Conservation (phyloP, 306 rosid species). For the Citrullus colocynthis region DNA sequence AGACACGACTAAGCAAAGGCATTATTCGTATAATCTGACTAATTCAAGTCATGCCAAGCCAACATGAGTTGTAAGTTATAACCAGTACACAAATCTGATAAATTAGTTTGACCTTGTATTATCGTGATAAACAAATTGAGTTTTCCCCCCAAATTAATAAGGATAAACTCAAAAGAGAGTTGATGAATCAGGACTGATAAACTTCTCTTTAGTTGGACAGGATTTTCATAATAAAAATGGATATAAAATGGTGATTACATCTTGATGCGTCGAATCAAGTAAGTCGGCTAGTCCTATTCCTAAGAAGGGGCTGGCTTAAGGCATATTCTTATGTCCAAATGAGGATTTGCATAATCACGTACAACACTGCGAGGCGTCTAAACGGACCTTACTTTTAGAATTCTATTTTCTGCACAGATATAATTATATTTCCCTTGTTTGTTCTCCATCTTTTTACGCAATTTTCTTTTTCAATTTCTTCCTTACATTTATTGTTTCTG, state of each 20-base stretch:
- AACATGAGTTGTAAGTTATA: background rate
- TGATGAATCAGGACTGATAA: background rate
- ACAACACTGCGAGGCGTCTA: background rate
- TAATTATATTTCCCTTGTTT: background rate
- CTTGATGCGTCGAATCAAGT: background rate
- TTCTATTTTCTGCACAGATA: background rate
- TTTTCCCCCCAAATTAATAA: background rate
- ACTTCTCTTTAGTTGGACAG: background rate
- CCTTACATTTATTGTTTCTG: background rate
- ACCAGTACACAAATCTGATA: too few species aligned
- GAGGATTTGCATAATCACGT: background rate
- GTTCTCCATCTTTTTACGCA: background rate
- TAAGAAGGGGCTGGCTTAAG: background rate
- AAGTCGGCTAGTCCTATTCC: background rate
- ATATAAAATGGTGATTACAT: background rate
- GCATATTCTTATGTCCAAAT: background rate
- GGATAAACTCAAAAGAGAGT: background rate
- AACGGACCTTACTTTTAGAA: background rate
- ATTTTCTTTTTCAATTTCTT: background rate
- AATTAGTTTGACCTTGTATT: background rate
- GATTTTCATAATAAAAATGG: background rate
- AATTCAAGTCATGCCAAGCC: background rate
- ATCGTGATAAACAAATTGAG: background rate
- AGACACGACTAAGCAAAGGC: background rate
- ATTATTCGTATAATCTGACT: background rate